Percentiles rank a stretch among this genome's conserved stretches.
These are phyloP conservation scores for Pterocarpus macrocarpus DNA, from an alignment of 306 rosid genomes.

Conservation along the genomic window DNA sequence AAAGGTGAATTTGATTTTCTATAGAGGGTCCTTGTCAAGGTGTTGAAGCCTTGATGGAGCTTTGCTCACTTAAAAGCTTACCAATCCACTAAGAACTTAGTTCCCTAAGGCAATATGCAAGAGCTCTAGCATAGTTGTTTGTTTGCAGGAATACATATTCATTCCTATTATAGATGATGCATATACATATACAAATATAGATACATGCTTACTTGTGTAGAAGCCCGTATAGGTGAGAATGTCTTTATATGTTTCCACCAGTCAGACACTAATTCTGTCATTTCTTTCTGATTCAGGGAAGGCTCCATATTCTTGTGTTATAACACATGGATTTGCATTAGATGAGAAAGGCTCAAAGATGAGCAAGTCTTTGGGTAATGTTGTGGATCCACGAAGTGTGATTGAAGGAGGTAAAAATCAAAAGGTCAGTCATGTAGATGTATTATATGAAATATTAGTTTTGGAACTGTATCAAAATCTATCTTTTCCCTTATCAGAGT, in stretches of 20 bases:
- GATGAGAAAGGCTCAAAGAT: conserved; percentile 97
- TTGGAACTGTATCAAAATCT: conserved; percentile 12
- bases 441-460: conserved; percentile 12
- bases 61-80: neutral
- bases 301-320: conserved; percentile 92
- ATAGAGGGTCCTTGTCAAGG: conserved; percentile 16
- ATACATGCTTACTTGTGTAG: conserved; percentile 15
- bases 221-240: conserved; percentile 5
- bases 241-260: conserved; percentile 10
- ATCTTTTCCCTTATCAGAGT: conserved; percentile 39
- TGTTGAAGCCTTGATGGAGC: neutral
- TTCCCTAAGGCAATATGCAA: neutral
- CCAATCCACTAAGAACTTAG: neutral
- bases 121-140: neutral
- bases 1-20: neutral
- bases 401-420: conserved; percentile 97
- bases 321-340: conserved; percentile 97
- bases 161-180: conserved; percentile 19
- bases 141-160: conserved; percentile 11
- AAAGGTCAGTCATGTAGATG: conserved; percentile 63
- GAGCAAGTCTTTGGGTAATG: conserved; percentile 99
- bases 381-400: conserved; percentile 84
- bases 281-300: conserved; percentile 68
- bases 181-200: neutral
- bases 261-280: conserved; percentile 36